Conservation (phyloP, 441 rosid species). For the Arabidopsis hybrid region DNA sequence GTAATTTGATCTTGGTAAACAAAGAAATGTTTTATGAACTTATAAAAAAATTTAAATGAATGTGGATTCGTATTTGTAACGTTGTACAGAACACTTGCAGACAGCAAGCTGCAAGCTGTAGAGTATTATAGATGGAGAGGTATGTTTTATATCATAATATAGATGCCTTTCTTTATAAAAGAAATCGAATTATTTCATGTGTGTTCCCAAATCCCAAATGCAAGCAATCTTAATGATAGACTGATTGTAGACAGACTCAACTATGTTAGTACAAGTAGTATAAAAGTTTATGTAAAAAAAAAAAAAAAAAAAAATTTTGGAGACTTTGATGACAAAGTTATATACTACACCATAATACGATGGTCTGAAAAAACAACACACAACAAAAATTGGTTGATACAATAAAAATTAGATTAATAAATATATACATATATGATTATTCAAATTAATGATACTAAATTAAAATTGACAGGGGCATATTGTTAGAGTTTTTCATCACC, state of each 20-base stretch:
- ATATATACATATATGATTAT: too few species aligned
- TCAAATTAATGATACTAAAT: too few species aligned
- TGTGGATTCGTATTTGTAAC: constrained; percentile 24
- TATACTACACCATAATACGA: too few species aligned
- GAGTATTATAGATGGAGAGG: not conserved
- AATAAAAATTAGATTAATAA: too few species aligned
- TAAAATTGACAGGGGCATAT: too few species aligned
- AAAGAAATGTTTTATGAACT: constrained; percentile 10
- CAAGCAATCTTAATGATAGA: too few species aligned
- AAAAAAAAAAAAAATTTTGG: not conserved
- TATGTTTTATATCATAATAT: not conserved
- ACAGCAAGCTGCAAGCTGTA: not conserved
- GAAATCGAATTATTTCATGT: too few species aligned
- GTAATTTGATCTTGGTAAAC: constrained; percentile 9
- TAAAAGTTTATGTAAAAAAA: not conserved
- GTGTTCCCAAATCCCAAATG: too few species aligned
- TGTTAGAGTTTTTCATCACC: too few species aligned
- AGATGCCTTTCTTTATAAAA: not conserved
- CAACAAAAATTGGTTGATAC: too few species aligned
- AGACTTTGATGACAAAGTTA: too few species aligned
- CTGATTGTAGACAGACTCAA: not conserved
- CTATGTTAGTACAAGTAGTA: not conserved
- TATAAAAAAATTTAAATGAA: not conserved
- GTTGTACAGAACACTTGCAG: constrained; percentile 19
- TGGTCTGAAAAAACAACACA: too few species aligned